Base-by-base conservation (phyloP, 768 basidiomycete species). In the Nevesoporus exiguus region DNA sequence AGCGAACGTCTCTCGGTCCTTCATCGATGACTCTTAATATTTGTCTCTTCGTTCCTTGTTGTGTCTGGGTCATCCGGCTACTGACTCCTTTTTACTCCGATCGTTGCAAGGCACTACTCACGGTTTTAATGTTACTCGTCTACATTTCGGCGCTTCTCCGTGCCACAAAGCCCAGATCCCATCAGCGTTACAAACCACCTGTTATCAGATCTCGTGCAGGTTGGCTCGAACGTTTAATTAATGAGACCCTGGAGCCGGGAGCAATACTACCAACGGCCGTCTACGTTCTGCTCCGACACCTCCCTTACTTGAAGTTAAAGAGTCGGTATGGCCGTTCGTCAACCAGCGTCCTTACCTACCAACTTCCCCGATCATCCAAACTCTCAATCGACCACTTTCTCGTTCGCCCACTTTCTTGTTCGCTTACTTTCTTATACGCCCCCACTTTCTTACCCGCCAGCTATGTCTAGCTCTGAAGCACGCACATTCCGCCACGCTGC, bases 381-480 rank as follows among this genome's bases (percentile, higher is more conserved):
- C n/a, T n/a, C n/a, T n/a, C n/a, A n/a, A n/a, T n/a, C n/a, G n/a
- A n/a, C n/a, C n/a, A 13, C 7, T 15, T 55, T 67, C 10, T 46
- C 33, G n/a, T n/a, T n/a, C n/a, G n/a, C n/a, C n/a, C n/a, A n/a
- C n/a, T n/a, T n/a, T n/a, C n/a, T n/a, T n/a, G n/a, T n/a, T n/a
- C n/a, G n/a, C n/a, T n/a, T n/a, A n/a, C n/a, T n/a, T n/a, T n/a
- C n/a, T n/a, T n/a, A n/a, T n/a, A n/a, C n/a, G n/a, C n/a, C n/a
- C n/a, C n/a, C n/a, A n/a, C n/a, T n/a, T n/a, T n/a, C n/a, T n/a
- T n/a, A n/a, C n/a, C n/a, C n/a, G n/a, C n/a, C n/a, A n/a, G n/a
- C n/a, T 22, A 69, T 66, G 68, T 9, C 58, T 37, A 33, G 0
- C 36, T 17, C 39, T 5, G 7, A 24, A 25, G 27, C 27, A 29